Base-by-base conservation (phyloP, 2,329 filamentous ascomycete genomes). In the Nemania serpens region DNA sequence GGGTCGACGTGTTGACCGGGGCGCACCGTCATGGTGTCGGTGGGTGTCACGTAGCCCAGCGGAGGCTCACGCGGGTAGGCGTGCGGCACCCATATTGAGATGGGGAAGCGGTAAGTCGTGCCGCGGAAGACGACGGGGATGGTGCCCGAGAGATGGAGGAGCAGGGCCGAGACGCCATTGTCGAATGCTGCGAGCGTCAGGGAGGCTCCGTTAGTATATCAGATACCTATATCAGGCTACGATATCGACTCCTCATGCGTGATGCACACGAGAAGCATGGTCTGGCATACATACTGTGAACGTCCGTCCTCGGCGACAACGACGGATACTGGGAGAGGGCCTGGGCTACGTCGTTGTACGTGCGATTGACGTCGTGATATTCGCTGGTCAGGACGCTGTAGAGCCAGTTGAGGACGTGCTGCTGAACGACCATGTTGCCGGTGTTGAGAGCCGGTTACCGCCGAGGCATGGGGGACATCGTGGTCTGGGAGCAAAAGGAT, bases 1-100 rank as follows among this genome's bases (percentile, higher is more conserved):
- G 91, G 88, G 71, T 95, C 93, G 62, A 99, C 93, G 79, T 99
- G 93, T 73, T 99, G 95, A 0, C 95, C 95, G 0, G 93, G 92
- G 18, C 94, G 85, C 43, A 99, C 89, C 66, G 90, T 78, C 92
- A 99, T 98, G 65, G 88, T 90, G 66, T 91, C 89, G 5, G 91
- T 91, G 2, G 95, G 93, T 6, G 88, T 93, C 43, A 98, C 91
- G 75, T 97, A 98, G 60, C 90, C 86, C 48, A 98, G 84, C 1
- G 95, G 95, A 0, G 92, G 83, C 70, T 96, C 91, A 64, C 86
- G 83, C 1, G 95, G 95, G 74, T 98, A 99, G 55, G 87, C 85
- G 73, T 96, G 91, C 3, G 95, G 95, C 46, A 98, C 83, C 94
- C 95, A 98, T 84, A 98, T 77, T 65, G 91, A 90, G 66, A 99